Base-by-base conservation (phyloP, 768 basidiomycete species). In the Boletellus sp. region DNA sequence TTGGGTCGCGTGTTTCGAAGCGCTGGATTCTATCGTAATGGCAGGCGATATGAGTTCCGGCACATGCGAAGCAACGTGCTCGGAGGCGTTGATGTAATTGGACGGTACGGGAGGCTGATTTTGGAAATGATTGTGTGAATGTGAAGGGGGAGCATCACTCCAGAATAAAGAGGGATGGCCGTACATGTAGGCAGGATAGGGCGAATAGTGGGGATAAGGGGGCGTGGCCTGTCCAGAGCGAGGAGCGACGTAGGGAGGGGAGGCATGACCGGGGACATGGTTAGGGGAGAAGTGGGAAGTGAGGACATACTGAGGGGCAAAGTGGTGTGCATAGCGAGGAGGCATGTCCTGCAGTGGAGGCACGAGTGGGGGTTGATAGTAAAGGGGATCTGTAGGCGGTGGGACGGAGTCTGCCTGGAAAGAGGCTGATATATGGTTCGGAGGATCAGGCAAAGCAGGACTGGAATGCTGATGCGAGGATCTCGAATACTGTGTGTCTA, bases 141-240 rank as follows among this genome's bases (percentile, higher is more conserved):
- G 46, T 11, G 47, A 26, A 56, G 54, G 42, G 45, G 51, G 39
- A 1, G 52, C 26, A 4, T 64, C 65, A 22, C 66, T 64, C 78
- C 76, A 77, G 49, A 68, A 70, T 44, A 68, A 55, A 28, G 74
- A 68, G 6, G 72, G 70, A 49, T 69, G 70, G 3, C 66, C 59
- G 42, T 69, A 70, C 35, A 57, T 58, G 11, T 72, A 69, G 39
- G 60, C 55, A 32, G 62, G 61, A 53, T 72, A 72, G 22, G 68
- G 64, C 4, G 65, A 60, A 55, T 70, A 73, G 50, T 63, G 57
- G 13, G 68, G 47, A 44, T 71, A 73, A 9, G 70, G 66, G 11
- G 73, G 70, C 1, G 66, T 65, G 16, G 58, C 65, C 33, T 66
- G 61, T 13, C 63, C 67, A 7, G 67, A 62, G 40, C 47, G 56